phyloP scores from a whole-genome alignment of 441 rosid genomes.

The Isatis lusitanica region DNA sequence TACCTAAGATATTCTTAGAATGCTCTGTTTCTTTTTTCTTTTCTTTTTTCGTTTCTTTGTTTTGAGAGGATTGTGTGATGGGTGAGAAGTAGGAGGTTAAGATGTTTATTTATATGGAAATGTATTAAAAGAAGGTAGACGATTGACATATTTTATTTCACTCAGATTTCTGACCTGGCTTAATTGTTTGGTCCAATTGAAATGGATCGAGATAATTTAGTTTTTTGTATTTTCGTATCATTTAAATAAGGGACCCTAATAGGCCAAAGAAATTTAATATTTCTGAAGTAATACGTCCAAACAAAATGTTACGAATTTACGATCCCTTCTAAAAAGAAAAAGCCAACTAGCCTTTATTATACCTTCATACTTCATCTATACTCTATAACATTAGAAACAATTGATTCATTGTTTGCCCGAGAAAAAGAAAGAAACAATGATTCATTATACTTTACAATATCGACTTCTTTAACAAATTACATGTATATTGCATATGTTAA shows the following conservation, averaged over 20 bases:
- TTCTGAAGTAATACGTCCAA: not conserved
- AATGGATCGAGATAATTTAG: not conserved
- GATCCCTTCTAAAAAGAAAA: not conserved
- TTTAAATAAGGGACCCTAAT: not conserved
- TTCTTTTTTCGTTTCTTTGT: not conserved
- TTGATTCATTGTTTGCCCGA: too few species aligned
- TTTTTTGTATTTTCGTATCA: not conserved
- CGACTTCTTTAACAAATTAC: not conserved
- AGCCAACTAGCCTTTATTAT: not conserved
- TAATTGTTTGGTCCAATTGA: constrained; percentile 8
- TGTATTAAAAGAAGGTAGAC: constrained; percentile 5
- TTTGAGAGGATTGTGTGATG: constrained; percentile 25
- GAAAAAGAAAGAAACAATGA: too few species aligned
- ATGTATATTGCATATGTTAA: not conserved
- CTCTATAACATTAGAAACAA: not conserved
- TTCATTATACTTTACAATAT: not conserved
- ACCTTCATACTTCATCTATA: not conserved
- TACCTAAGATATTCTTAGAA: not conserved
- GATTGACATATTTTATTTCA: constrained; percentile 4
- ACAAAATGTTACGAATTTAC: not conserved
- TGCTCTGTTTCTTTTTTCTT: not conserved
- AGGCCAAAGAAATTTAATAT: not conserved
- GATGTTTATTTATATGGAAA: constrained; percentile 31
- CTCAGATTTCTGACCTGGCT: constrained; percentile 13
- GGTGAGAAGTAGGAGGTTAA: constrained; percentile 22